phyloP scores from a whole-genome alignment of 2,329 filamentous ascomycete species.

The Biscogniauxia marginata region DNA sequence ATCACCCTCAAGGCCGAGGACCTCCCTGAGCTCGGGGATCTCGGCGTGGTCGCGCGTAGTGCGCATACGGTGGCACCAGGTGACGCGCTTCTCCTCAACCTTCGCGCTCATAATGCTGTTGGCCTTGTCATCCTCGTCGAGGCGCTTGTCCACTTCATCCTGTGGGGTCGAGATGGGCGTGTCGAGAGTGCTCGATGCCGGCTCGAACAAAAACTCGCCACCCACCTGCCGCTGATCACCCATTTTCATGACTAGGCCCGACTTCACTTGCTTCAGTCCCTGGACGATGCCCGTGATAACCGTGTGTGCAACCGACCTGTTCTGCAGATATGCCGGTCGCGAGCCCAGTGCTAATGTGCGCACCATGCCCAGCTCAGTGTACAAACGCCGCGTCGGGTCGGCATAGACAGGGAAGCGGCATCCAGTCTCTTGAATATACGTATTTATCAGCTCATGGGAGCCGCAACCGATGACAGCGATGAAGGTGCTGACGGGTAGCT shows the following conservation, averaged over 20 bases:
- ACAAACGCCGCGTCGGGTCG: slow-evolving; percentile 68
- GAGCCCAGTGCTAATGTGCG: slow-evolving; percentile 59
- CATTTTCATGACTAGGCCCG: slow-evolving; percentile 58
- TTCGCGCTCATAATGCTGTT: slow-evolving; percentile 6
- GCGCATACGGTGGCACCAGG: slow-evolving; percentile 81
- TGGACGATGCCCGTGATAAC: slow-evolving; percentile 56
- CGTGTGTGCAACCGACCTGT: slow-evolving; percentile 48
- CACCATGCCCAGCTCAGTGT: slow-evolving; percentile 66
- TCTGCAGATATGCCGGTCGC: slow-evolving; percentile 62
- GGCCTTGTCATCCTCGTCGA: slow-evolving; percentile 10
- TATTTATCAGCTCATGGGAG: slow-evolving; percentile 63
- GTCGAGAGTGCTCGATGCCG: slow-evolving; percentile 37
- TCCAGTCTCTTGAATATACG: slow-evolving; percentile 61
- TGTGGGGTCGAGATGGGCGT: slow-evolving; percentile 45
- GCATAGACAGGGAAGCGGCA: slow-evolving; percentile 74
- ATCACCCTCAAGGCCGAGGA: slow-evolving; percentile 55
- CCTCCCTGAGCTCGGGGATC: slow-evolving; percentile 61
- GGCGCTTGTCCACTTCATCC: slow-evolving; percentile 17
- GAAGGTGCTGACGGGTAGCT: slow-evolving; percentile 55
- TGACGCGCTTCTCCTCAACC: slow-evolving; percentile 57
- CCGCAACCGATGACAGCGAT: slow-evolving; percentile 74
- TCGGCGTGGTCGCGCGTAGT: slow-evolving; percentile 77
- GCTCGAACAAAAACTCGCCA: slow-evolving; percentile 77
- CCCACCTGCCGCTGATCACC: slow-evolving; percentile 70
- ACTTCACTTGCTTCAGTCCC: slow-evolving; percentile 55